These are phyloP conservation scores for Vitis hybrid DNA, from an alignment of 177 flowering plant genomes.

Conservation along the genomic window DNA sequence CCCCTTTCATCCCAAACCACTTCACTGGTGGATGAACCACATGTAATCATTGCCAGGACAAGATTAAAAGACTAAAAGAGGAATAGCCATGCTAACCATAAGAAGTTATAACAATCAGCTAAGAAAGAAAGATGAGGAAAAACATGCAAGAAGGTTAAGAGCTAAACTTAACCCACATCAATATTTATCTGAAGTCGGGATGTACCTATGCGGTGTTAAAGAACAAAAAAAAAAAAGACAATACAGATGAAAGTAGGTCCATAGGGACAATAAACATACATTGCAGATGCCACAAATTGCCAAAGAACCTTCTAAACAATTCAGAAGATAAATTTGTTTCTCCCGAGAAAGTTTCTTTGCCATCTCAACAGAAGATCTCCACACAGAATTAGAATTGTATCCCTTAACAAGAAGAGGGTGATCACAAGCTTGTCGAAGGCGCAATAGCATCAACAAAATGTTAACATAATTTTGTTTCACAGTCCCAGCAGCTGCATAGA, in stretches of 20 bases:
- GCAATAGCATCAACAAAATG: slow-evolving; percentile 92
- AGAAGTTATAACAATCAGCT: background rate
- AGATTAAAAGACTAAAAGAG: background rate
- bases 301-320: slow-evolving; percentile 66
- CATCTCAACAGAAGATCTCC: slow-evolving; percentile 59
- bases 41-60: no score
- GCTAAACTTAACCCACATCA: background rate
- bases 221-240: background rate
- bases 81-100: background rate
- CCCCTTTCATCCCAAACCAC: no score
- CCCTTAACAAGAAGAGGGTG: slow-evolving; percentile 89
- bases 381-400: slow-evolving; percentile 48
- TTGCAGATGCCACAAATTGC: slow-evolving; percentile 88
- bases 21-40: no score
- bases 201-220: background rate
- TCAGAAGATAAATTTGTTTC: slow-evolving; percentile 46
- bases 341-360: slow-evolving; percentile 82
- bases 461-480: slow-evolving; percentile 95
- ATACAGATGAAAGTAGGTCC: background rate
- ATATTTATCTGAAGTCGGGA: background rate
- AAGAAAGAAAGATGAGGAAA: slow-evolving; percentile 3
- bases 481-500: slow-evolving; percentile 95
- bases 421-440: slow-evolving; percentile 99
- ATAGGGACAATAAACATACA: slow-evolving; percentile 43
- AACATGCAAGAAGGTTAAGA: background rate